Evolutionary conservation across 805 yeast species (phyloP).

Genomic region (Ogataea zsoltii): DNA sequence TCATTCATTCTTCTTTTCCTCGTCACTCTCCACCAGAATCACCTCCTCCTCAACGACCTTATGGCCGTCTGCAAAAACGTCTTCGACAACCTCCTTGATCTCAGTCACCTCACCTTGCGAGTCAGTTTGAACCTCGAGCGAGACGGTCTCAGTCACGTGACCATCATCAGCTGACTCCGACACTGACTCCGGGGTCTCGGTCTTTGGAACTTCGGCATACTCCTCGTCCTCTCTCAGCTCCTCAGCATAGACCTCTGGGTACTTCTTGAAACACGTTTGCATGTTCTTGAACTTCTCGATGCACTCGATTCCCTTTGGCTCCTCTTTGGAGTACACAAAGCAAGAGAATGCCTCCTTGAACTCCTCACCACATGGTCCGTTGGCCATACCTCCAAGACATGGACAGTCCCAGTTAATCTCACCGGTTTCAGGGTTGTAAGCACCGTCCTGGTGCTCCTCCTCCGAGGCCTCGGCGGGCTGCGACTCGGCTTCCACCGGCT

Average conservation of each 20-base stretch:
- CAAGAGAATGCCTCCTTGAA: slow-evolving; percentile 94
- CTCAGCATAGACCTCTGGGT: slow-evolving; percentile 93
- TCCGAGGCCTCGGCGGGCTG: slow-evolving; percentile 25
- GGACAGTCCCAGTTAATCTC: slow-evolving; percentile 99
- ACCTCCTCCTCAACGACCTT: slow-evolving; percentile 11
- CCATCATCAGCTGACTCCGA: slow-evolving; percentile 18
- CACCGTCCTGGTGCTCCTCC: slow-evolving; percentile 55
- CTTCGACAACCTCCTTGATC: slow-evolving; percentile 15
- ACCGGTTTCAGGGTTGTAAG: slow-evolving; percentile 95
- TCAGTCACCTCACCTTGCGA: not conserved
- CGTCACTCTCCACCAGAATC: slow-evolving; percentile 1
- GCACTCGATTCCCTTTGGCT: slow-evolving; percentile 97
- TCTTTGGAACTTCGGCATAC: slow-evolving; percentile 29
- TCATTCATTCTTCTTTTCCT: not conserved
- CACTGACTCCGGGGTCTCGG: slow-evolving; percentile 19
- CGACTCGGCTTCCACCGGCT: slow-evolving; percentile 17
- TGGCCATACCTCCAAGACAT: slow-evolving; percentile 98
- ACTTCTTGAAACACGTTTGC: slow-evolving; percentile 91
- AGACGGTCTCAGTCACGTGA: slow-evolving; percentile 16
- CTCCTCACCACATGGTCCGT: slow-evolving; percentile 97
- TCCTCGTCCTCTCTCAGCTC: slow-evolving; percentile 82
- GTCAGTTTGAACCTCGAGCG: not conserved
- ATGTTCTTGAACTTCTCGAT: slow-evolving; percentile 84
- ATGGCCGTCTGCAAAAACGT: slow-evolving; percentile 13
- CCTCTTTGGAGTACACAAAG: slow-evolving; percentile 89